A percentile compares a stretch with the other conserved stretches of the same genome.
Evolutionary conservation across 2,329 filamentous ascomycete species (phyloP).

Genomic region (Aspergillus tubingensis): DNA sequence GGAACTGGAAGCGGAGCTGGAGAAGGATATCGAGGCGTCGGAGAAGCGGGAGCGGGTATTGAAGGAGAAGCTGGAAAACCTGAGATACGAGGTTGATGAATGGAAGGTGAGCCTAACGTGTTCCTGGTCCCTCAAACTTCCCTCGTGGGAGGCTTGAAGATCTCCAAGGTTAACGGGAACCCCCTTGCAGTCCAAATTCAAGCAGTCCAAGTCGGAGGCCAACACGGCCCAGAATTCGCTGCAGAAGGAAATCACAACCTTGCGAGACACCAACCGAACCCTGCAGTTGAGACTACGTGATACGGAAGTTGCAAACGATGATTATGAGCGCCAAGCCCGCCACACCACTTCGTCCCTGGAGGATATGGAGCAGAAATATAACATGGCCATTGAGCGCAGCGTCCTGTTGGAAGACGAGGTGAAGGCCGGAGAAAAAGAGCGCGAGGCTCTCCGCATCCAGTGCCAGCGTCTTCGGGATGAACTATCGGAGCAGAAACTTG

Average conservation of each 20-base stretch:
- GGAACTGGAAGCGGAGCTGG: slow-evolving; percentile 89
- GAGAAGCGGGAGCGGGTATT: slow-evolving; percentile 88
- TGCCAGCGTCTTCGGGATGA: slow-evolving; percentile 87
- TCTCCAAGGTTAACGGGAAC: slow-evolving; percentile 1
- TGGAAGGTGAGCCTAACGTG: slow-evolving; percentile 75
- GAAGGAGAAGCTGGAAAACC: slow-evolving; percentile 80
- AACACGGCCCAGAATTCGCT: slow-evolving; percentile 79
- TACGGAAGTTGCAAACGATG: slow-evolving; percentile 97
- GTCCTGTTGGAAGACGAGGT: slow-evolving; percentile 97
- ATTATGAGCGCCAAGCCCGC: slow-evolving; percentile 93
- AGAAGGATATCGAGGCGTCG: slow-evolving; percentile 92
- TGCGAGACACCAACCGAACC: slow-evolving; percentile 81
- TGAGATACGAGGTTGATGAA: slow-evolving; percentile 90
- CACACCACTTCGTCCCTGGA: slow-evolving; percentile 95
- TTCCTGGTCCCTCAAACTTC: neutral
- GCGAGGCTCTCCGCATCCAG: slow-evolving; percentile 85
- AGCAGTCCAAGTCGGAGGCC: slow-evolving; percentile 86
- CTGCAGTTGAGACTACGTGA: slow-evolving; percentile 84
- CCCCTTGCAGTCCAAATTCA: slow-evolving; percentile 77
- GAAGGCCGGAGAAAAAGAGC: slow-evolving; percentile 85
- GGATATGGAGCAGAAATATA: slow-evolving; percentile 96
- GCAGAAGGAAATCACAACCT: slow-evolving; percentile 91
- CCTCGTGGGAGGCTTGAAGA: slow-evolving; percentile 4
- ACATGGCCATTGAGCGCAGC: slow-evolving; percentile 84
- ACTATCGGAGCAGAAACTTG: slow-evolving; percentile 87